Evolutionary conservation across 257 asterid species (phyloP).

Genomic region (Ilex aquifolium): DNA sequence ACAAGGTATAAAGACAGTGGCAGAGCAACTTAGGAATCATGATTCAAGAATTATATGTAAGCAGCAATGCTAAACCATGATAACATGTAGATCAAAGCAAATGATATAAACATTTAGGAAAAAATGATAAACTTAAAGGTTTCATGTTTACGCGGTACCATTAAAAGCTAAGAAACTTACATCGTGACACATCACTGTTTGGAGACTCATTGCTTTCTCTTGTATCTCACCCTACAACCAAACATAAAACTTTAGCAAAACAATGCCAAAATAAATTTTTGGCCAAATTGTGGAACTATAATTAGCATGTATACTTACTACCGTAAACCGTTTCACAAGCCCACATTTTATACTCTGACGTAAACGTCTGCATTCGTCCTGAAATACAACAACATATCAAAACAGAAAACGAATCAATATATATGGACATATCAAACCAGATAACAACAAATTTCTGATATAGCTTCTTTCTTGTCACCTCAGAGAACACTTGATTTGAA

Average conservation of each 20-base stretch:
- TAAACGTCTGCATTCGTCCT: constrained; percentile 86
- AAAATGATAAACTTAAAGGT: too few relatives aligned
- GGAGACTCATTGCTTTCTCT: constrained; percentile 67
- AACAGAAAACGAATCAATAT: background rate
- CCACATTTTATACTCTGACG: constrained; percentile 82
- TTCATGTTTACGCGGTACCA: background rate
- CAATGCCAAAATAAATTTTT: constrained; percentile 7
- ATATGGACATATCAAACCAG: constrained; percentile 6
- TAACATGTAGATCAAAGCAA: background rate
- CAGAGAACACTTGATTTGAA: constrained; percentile 78
- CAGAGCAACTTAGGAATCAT: background rate
- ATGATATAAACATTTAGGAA: too few relatives aligned
- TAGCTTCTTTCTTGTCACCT: constrained; percentile 36
- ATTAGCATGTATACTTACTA: constrained; percentile 49
- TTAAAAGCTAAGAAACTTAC: constrained; percentile 26
- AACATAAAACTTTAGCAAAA: constrained; percentile 11
- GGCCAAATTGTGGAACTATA: constrained; percentile 13
- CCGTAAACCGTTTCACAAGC: constrained; percentile 60
- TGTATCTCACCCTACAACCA: constrained; percentile 66
- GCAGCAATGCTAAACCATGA: background rate
- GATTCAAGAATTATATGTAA: background rate
- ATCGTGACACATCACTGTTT: constrained; percentile 50
- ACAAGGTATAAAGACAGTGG: too few relatives aligned
- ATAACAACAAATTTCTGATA: background rate
- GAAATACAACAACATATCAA: constrained; percentile 14